Evolutionary conservation across 805 yeast genomes (phyloP).

Genomic region (Kurtzmaniella fragi): DNA sequence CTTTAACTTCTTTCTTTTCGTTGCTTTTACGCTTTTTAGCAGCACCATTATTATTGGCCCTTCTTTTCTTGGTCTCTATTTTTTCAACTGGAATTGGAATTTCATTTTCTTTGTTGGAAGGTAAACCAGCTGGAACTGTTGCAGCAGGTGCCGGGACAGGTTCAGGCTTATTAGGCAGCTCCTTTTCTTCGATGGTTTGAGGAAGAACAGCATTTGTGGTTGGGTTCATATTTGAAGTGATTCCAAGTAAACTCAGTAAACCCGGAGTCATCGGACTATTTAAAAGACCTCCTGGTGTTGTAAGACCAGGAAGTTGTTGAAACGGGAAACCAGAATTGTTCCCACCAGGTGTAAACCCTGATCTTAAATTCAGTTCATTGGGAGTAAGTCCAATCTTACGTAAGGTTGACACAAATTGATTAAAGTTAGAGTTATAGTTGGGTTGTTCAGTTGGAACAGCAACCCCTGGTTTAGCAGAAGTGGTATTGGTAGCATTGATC

Average conservation of each 20-base stretch:
- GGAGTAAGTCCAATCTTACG: slow-evolving; percentile 66
- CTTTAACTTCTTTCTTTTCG: neutral
- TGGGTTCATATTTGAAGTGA: slow-evolving; percentile 11
- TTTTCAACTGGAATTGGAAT: neutral
- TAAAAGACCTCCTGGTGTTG: slow-evolving; percentile 35
- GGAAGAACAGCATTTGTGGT: neutral
- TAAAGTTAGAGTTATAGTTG: slow-evolving; percentile 11
- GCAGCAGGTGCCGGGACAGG: slow-evolving; percentile 4
- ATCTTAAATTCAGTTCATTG: slow-evolving; percentile 65
- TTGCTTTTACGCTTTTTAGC: slow-evolving; percentile 1
- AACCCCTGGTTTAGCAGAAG: slow-evolving; percentile 2
- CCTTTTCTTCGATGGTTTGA: slow-evolving; percentile 1
- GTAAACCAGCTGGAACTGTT: slow-evolving; percentile 1
- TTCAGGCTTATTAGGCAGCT: slow-evolving; percentile 7
- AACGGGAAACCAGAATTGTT: slow-evolving; percentile 30
- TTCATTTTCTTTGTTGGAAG: neutral
- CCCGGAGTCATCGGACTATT: slow-evolving; percentile 48
- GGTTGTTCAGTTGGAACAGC: slow-evolving; percentile 1
- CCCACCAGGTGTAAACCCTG: slow-evolving; percentile 66
- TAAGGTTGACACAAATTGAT: slow-evolving; percentile 25
- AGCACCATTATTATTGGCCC: slow-evolving; percentile 2
- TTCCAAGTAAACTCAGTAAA: slow-evolving; percentile 33
- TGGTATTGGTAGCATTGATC: slow-evolving; percentile 34
- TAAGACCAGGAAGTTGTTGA: slow-evolving; percentile 30
- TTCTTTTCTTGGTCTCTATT: slow-evolving; percentile 6